These are phyloP conservation scores for Phialophora expanda DNA, from an alignment of 2,329 filamentous ascomycete species.

Conservation along the genomic window DNA sequence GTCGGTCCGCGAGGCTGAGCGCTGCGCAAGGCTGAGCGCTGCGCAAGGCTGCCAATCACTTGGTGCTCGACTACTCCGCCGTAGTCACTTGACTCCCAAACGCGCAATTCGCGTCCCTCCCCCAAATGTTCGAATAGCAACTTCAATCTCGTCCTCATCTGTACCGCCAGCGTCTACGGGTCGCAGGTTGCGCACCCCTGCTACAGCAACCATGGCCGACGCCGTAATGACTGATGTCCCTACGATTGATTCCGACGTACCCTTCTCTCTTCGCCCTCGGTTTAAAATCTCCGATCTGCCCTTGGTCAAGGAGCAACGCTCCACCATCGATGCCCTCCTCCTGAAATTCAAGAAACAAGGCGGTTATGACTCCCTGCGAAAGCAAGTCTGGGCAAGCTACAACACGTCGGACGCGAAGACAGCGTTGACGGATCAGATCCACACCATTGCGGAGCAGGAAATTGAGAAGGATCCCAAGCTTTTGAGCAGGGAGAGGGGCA, in stretches of 20 bases:
- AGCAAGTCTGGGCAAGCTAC: conserved; percentile 65
- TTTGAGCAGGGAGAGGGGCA: conserved; percentile 64
- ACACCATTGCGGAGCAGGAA: conserved; percentile 63
- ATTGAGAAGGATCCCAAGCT: conserved; percentile 67
- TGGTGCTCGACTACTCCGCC: not conserved
- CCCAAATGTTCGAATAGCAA: not conserved
- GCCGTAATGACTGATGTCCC: conserved; percentile 33
- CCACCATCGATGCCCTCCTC: conserved; percentile 64
- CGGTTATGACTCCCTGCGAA: conserved; percentile 66
- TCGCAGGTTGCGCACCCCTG: not conserved
- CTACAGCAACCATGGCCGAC: conserved; percentile 29
- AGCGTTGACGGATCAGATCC: conserved; percentile 58
- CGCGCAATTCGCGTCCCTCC: not conserved
- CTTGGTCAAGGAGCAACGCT: conserved; percentile 62
- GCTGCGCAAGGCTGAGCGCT: not conserved
- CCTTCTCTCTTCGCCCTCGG: conserved; percentile 46
- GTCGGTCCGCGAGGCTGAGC: not conserved
- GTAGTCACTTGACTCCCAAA: not conserved
- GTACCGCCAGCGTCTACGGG: not conserved
- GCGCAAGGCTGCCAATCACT: not conserved
- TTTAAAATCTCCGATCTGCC: conserved; percentile 67
- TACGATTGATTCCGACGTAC: conserved; percentile 21
- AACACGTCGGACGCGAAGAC: conserved; percentile 59
- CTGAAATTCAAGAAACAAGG: conserved; percentile 71
- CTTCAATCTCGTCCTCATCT: not conserved